Base-by-base conservation (phyloP, 164 flowering plant genomes). In the Magnolia changhungtana region DNA sequence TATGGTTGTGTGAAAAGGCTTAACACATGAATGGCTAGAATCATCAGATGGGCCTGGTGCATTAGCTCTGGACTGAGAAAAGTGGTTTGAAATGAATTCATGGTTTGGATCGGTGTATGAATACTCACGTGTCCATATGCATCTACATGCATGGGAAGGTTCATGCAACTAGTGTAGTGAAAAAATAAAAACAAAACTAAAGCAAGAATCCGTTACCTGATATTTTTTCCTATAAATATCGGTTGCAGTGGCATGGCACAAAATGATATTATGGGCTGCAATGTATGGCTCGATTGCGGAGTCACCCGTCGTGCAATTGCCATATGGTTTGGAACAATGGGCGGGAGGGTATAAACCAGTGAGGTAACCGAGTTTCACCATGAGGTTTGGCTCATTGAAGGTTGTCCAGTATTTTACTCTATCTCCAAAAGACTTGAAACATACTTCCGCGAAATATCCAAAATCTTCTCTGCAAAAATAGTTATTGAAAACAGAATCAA, bases 401-500 rank as follows among this genome's bases (percentile, higher is more conserved):
- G 75, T 73, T 8, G 51, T 45, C 75, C 75, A 73, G 55, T 73
- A 73, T 45, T 73, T 73, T 5, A 73, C 75, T 49, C 55, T 73
- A 23, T 73, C 75, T 2, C 75, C 75, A 73, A 73, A 73, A 19
- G 50, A 23, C 68, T 63, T 61, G 31, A 73, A 73, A 63, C 75
- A 73, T 2, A 73, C 67, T 29, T 73, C 75, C 0, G 75, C 67
- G 18, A 63, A 73, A 45, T 73, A 21, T 37, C 52, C 75, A 49
- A 73, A 73, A 73, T 73, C 75, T 73, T 29, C 24, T 21, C 72
- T 70, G 29, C 72, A 50, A 49, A 29, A n/a, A 1, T 6, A 10
- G 20, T 14, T 10, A 55, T 55, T 49, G 37, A 66, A 7, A 8
- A 64, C 45, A 37, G 19, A 67, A 81, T 77, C 85, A 0, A 8